Evolutionary conservation across 768 basidiomycete species (phyloP).

Genomic region (Podaxis sp.): DNA sequence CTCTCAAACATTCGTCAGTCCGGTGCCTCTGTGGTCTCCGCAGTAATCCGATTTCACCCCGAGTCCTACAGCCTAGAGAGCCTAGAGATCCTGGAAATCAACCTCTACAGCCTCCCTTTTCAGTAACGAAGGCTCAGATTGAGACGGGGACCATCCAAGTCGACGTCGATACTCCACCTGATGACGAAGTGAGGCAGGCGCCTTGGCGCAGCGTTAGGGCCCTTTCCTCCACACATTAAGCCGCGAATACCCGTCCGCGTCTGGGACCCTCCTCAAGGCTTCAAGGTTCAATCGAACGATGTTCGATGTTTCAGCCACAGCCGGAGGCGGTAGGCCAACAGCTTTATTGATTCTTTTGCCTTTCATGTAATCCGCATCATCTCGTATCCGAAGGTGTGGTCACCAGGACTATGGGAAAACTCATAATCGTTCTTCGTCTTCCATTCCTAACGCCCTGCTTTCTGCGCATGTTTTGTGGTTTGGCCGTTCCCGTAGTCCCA

Average conservation of each 20-base stretch:
- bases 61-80: neutral
- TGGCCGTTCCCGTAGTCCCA: neutral
- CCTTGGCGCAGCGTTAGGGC: neutral
- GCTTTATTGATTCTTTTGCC: neutral
- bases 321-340: neutral
- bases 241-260: neutral
- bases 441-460: neutral
- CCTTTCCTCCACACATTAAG: neutral
- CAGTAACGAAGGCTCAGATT: neutral
- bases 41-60: neutral
- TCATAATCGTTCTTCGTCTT: neutral
- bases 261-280: neutral
- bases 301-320: neutral
- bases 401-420: neutral
- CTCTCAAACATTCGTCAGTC: neutral
- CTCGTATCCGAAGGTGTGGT: neutral
- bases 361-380: neutral
- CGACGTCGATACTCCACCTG: neutral
- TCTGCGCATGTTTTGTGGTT: neutral
- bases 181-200: neutral
- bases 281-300: neutral
- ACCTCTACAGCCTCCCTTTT: neutral
- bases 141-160: neutral
- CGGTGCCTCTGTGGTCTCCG: neutral
- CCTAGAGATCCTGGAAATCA: neutral